phyloP scores from a whole-genome alignment of 2,329 filamentous ascomycete genomes.

The Botrytis paeoniae region DNA sequence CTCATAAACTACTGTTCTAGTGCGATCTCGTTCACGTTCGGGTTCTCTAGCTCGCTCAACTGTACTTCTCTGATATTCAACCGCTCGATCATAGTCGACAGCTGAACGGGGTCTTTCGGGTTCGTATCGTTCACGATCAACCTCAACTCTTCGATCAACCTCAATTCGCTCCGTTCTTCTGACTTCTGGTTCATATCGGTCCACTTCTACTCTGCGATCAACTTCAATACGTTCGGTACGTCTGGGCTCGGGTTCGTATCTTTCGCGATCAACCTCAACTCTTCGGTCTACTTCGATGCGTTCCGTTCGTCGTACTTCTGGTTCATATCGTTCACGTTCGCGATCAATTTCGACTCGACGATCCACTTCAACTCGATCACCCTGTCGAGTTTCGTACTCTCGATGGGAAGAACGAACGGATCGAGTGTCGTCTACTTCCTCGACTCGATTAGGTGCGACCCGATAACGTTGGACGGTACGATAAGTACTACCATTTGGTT shows the following conservation, averaged over 20 bases:
- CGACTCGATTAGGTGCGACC: conserved; percentile 33
- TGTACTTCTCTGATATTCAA: conserved; percentile 30
- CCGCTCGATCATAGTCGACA: conserved; percentile 27
- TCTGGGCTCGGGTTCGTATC: not conserved
- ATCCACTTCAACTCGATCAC: conserved; percentile 36
- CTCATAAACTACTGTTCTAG: conserved; percentile 41
- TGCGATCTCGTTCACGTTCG: conserved; percentile 33
- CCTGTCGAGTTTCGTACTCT: conserved; percentile 29
- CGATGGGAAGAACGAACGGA: conserved; percentile 30
- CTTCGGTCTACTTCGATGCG: conserved; percentile 17
- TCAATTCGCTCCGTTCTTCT: conserved; percentile 29
- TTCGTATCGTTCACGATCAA: conserved; percentile 23
- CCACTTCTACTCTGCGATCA: conserved; percentile 29
- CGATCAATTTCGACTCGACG: conserved; percentile 32
- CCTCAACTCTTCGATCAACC: conserved; percentile 36
- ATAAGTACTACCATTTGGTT: conserved; percentile 27
- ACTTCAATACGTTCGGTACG: conserved; percentile 33
- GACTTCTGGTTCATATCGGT: not conserved
- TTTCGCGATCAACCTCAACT: conserved; percentile 14
- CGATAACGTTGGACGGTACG: conserved; percentile 38
- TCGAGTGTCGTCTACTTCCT: conserved; percentile 34
- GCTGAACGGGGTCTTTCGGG: conserved; percentile 35
- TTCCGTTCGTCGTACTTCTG: not conserved
- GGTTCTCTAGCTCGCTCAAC: conserved; percentile 39
- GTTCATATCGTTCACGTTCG: conserved; percentile 11